Percentiles rank a stretch among this genome's conserved stretches.
These are phyloP conservation scores for Saussurea involucrata DNA, from an alignment of 129 eudicot genomes.

Conservation along the genomic window DNA sequence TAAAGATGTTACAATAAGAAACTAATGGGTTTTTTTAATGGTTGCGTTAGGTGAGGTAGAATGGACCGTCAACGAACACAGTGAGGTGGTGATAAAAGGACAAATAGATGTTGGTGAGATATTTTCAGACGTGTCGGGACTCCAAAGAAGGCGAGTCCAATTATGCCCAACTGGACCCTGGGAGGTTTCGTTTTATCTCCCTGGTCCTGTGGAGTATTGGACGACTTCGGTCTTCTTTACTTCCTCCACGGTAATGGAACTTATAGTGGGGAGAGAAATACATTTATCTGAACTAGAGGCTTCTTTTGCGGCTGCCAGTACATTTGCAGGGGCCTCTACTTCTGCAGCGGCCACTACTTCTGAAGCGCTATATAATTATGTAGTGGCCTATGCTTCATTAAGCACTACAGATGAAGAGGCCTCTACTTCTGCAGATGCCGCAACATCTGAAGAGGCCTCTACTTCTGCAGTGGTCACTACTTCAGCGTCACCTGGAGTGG, in stretches of 20 bases:
- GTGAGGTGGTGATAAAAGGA: conserved; percentile 15
- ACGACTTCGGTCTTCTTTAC: background rate
- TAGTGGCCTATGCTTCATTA: background rate
- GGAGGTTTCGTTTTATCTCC: conserved; percentile 18
- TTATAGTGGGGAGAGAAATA: background rate
- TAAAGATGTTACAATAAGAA: background rate
- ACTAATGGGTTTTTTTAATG: background rate
- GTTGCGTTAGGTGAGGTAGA: conserved; percentile 8
- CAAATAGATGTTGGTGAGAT: conserved; percentile 1
- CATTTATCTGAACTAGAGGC: background rate
- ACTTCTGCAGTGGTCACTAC: background rate
- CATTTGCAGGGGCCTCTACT: background rate
- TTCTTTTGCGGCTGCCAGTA: background rate
- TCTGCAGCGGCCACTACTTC: background rate
- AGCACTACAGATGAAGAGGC: no score
- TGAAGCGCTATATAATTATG: background rate
- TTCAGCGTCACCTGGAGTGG: background rate
- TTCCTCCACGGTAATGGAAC: background rate
- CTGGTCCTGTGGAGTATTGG: conserved; percentile 16
- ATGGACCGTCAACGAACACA: background rate
- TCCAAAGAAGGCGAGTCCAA: conserved; percentile 1
- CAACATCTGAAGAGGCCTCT: background rate
- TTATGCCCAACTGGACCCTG: conserved; percentile 18
- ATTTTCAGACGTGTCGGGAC: background rate
- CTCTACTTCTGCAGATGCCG: background rate